Evolutionary conservation across 2,329 filamentous ascomycete species (phyloP), one percentile per base, ranked within the genome.

Genomic region (Stylonectria norvegica): DNA sequence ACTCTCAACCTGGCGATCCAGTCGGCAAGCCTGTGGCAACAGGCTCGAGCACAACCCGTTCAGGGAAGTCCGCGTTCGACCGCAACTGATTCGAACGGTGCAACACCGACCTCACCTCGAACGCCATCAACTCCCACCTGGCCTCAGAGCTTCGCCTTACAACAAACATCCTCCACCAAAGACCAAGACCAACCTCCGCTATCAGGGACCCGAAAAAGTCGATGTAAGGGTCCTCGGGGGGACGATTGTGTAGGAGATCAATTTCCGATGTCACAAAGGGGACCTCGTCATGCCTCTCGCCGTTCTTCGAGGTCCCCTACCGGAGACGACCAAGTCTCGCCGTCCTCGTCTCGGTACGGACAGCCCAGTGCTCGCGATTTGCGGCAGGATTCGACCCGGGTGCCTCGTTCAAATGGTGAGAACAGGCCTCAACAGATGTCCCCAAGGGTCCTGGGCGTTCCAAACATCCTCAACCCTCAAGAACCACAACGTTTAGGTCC

Each of bases 211-310:
- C 50, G 38, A 31, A 52, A 51, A 53, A 61, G 70, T 79, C 78
- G 72, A 82, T 82, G 78, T 75, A 65, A 70, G 64, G 70, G 68
- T 68, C 68, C 65, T 66, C 65, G 64, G 64, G 70, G 67, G 66
- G 65, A 67, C 61, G 66, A 65, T 65, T 63, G 66, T 63, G 68
- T 65, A 72, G 74, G 76, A 71, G 75, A 77, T 66, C 71, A 72
- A 73, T 68, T 68, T 70, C 74, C 76, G 70, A 83, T 83, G 79
- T 81, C 78, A 69, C 76, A 79, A 71, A 74, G 71, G 69, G 73
- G 70, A 58, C 64, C 72, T 74, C 71, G 66, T 62, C 71, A 76
- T 71, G 65, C 69, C 62, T 75, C 75, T 66, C 73, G 68, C 59
- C 69, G 64, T 54, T 63, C 67, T 50, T 68, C 70, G 49, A 67